phyloP scores from a whole-genome alignment of 176 grass and related monocot species.

The Oryza meyeriana region DNA sequence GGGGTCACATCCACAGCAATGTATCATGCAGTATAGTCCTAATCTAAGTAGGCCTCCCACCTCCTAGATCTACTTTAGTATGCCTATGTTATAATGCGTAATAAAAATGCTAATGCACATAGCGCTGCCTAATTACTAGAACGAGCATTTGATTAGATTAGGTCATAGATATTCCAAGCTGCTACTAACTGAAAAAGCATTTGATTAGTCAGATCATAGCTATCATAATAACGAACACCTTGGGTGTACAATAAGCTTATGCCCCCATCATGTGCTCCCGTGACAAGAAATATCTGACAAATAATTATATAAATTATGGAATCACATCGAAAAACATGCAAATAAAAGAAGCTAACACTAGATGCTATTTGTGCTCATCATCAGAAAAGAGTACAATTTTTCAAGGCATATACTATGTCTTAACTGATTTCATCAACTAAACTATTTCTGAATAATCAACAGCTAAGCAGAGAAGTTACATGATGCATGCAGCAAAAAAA shows the following conservation, averaged over 20 bases:
- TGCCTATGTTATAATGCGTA: neutral
- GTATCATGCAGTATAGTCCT: neutral
- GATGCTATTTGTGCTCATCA: neutral
- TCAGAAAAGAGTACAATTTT: neutral
- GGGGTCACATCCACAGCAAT: neutral
- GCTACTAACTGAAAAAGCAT: neutral
- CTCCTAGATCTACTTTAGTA: neutral
- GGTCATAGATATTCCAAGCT: neutral
- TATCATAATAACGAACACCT: neutral
- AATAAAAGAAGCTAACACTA: neutral
- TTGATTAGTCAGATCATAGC: neutral
- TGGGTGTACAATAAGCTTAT: neutral
- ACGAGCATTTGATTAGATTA: neutral
- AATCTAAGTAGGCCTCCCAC: neutral
- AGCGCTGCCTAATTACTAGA: neutral
- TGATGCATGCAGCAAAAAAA: conserved; percentile 29
- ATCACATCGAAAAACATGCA: neutral
- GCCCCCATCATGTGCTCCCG: neutral
- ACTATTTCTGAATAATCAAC: conserved; percentile 6
- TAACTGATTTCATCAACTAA: conserved; percentile 3
- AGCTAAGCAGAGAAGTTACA: conserved; percentile 14
- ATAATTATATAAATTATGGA: conserved; percentile 7
- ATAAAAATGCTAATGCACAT: neutral
- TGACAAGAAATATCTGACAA: conserved; percentile 1
- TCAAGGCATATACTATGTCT: neutral